Conservation (phyloP, 306 rosid genomes). For the Styphnolobium japonicum region DNA sequence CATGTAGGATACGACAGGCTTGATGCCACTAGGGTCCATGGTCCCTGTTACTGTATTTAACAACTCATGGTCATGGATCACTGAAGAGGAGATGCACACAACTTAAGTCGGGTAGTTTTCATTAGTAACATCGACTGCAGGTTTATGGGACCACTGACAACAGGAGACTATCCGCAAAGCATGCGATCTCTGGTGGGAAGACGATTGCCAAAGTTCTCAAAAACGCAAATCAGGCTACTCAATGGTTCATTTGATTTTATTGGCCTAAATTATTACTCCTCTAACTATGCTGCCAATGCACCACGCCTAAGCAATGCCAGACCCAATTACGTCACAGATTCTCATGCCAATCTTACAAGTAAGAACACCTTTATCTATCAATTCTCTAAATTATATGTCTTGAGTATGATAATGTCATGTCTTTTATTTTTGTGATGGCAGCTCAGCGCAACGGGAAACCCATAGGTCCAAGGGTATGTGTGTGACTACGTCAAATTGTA, state of each 20-base stretch:
- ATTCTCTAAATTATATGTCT: neutral
- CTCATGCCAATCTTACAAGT: slow-evolving; percentile 39
- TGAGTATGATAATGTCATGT: neutral
- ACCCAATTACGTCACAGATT: slow-evolving; percentile 33
- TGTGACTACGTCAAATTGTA: neutral
- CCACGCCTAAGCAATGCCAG: neutral
- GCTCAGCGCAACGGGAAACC: slow-evolving; percentile 42
- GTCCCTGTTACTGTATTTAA: too few relatives aligned
- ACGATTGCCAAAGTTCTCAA: slow-evolving; percentile 46
- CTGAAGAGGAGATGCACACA: neutral
- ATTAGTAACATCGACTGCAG: slow-evolving; percentile 4
- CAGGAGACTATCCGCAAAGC: slow-evolving; percentile 58
- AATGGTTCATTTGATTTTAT: slow-evolving; percentile 63
- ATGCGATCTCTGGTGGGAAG: slow-evolving; percentile 46
- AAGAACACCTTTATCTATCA: neutral
- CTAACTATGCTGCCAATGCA: slow-evolving; percentile 41
- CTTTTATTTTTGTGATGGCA: neutral
- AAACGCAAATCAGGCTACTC: slow-evolving; percentile 19
- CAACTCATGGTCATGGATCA: neutral
- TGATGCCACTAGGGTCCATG: too few relatives aligned
- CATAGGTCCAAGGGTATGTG: slow-evolving; percentile 47
- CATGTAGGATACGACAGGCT: too few relatives aligned
- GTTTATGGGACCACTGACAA: slow-evolving; percentile 51
- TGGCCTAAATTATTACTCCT: slow-evolving; percentile 63
- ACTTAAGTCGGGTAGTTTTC: neutral